Conservation (phyloP, 2,329 filamentous ascomycete species). For the Aplosporella prunicola region DNA sequence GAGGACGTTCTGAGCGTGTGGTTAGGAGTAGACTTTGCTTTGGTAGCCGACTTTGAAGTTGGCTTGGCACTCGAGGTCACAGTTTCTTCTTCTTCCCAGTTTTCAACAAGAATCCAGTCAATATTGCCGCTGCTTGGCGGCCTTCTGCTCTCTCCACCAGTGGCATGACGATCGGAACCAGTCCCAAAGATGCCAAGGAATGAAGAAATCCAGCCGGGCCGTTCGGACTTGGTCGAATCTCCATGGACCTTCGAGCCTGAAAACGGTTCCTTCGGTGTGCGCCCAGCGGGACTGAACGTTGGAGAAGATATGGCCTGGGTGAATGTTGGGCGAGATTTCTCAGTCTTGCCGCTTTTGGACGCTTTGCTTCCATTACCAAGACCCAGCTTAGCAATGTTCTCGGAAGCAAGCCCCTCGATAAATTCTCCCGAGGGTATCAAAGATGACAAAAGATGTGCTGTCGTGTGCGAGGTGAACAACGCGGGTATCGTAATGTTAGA, state of each 20-base stretch:
- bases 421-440: slow-evolving; percentile 62
- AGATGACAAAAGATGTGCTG: slow-evolving; percentile 83
- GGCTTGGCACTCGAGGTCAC: slow-evolving; percentile 13
- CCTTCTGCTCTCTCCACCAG: slow-evolving; percentile 46
- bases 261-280: background rate
- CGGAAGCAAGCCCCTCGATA: slow-evolving; percentile 50
- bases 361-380: slow-evolving; percentile 14
- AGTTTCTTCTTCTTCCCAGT: slow-evolving; percentile 46
- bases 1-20: slow-evolving; percentile 6
- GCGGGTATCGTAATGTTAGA: slow-evolving; percentile 92
- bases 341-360: slow-evolving; percentile 20
- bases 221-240: slow-evolving; percentile 16
- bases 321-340: slow-evolving; percentile 17
- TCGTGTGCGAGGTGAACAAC: slow-evolving; percentile 89
- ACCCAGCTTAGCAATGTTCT: slow-evolving; percentile 38
- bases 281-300: slow-evolving; percentile 18
- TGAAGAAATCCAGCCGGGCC: slow-evolving; percentile 38
- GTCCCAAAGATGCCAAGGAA: slow-evolving; percentile 37
- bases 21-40: slow-evolving; percentile 16
- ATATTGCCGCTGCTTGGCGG: slow-evolving; percentile 64
- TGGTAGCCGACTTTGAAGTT: slow-evolving; percentile 10
- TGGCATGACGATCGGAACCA: slow-evolving; percentile 15
- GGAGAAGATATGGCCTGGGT: slow-evolving; percentile 20
- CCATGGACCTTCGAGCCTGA: background rate
- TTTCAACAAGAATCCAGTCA: slow-evolving; percentile 62